Conservation (phyloP, 306 rosid genomes). For the Hippophae rhamnoides region DNA sequence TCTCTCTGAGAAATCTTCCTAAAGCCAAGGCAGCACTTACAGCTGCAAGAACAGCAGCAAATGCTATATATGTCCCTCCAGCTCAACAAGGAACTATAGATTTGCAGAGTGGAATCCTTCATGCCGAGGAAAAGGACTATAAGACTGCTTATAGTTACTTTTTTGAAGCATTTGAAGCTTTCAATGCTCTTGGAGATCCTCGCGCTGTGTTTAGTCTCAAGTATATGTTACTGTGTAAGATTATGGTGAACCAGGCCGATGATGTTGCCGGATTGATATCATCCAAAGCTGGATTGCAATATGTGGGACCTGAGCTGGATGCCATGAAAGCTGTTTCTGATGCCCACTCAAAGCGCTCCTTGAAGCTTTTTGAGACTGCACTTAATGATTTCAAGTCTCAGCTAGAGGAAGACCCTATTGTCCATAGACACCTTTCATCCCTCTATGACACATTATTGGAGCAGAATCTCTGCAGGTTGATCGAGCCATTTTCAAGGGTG, state of each 20-base stretch:
- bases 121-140: constrained; percentile 89
- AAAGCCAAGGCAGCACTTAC: constrained; percentile 95
- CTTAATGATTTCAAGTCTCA: constrained; percentile 68
- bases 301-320: constrained; percentile 82
- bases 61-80: constrained; percentile 93
- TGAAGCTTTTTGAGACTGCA: constrained; percentile 75
- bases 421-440: constrained; percentile 83
- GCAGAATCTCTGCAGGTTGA: constrained; percentile 94
- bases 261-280: constrained; percentile 80
- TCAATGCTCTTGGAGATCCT: constrained; percentile 84
- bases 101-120: constrained; percentile 93
- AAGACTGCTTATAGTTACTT: constrained; percentile 87
- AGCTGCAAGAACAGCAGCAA: constrained; percentile 94
- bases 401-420: constrained; percentile 91
- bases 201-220: constrained; percentile 89
- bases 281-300: constrained; percentile 81
- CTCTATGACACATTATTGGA: constrained; percentile 79
- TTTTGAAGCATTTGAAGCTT: constrained; percentile 93
- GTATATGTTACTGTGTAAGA: constrained; percentile 83
- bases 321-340: constrained; percentile 98
- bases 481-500: constrained; percentile 89
- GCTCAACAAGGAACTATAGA: constrained; percentile 93
- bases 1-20: constrained; percentile 87
- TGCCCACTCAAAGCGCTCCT: constrained; percentile 84
- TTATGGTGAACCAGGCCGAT: constrained; percentile 91